Base-by-base conservation (phyloP, 2,329 filamentous ascomycete species). In the Ophiosphaerella herpotricha region DNA sequence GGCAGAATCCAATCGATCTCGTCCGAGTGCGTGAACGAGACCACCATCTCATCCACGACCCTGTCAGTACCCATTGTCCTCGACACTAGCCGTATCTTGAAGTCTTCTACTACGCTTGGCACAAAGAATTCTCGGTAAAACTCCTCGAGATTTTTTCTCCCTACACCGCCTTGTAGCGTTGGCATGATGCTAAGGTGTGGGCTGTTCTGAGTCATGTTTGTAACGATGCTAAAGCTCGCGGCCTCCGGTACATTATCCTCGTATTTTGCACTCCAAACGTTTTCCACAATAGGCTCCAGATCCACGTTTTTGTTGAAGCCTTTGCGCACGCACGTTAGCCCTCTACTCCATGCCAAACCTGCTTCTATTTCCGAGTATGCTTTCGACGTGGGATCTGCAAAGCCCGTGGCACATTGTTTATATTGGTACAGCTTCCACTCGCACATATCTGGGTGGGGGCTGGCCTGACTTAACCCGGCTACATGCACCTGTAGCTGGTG, bases 101-200 rank as follows among this genome's bases (percentile, higher is more conserved):
- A 77, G 13, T 79, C 80, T 0, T 79, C 77, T 4, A 83, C 83
- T 32, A 82, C 75, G 31, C 74, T 74, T 1, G 78, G 77, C 6
- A 83, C 75, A 67, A 85, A 85, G 52, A 80, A 80, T 24, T 84
- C 77, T 3, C 77, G 72, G 58, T 85, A 85, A 67, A 85, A 86
- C 5, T 71, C 64, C 24, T 71, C 70, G 3, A 80, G 57, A 23
- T 76, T 75, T 47, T 71, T 67, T 31, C 69, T 60, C 3, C 76
- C 76, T 3, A 78, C 68, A 1, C 75, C 76, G 4, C 77, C 77
- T 9, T 76, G 72, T 47, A 77, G 55, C 0, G 76, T 79, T 1
- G 77, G 77, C 9, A 77, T 45, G 42, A 77, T 61, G 0, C 64
- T 72, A 1, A 73, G 60, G 44, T 73, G 69, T 9, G 70, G 68